Conservation (phyloP, 805 yeast species). For the Candida sanyiensis region DNA sequence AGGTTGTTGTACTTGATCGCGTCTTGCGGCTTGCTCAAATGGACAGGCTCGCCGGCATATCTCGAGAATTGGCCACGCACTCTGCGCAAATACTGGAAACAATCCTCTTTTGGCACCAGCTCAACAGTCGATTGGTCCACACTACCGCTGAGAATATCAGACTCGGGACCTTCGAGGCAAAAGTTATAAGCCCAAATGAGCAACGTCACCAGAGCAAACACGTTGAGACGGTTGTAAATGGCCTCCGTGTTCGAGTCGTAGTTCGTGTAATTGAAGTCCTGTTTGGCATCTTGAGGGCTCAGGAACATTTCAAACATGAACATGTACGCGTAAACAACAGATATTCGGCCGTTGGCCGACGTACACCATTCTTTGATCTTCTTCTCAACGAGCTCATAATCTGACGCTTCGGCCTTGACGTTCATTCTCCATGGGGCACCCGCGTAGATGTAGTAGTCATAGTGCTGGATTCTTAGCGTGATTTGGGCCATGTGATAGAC, state of each 20-base stretch:
- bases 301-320: conserved; percentile 58
- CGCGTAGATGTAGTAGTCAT: conserved; percentile 71
- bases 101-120: conserved; percentile 40
- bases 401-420: conserved; percentile 48
- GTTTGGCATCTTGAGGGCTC: conserved; percentile 41
- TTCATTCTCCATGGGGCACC: conserved; percentile 83
- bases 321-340: conserved; percentile 56
- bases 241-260: conserved; percentile 51
- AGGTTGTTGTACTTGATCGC: conserved; percentile 36
- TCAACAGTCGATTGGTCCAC: conserved; percentile 16
- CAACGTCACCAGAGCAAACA: conserved; percentile 28
- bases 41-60: conserved; percentile 28
- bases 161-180: conserved; percentile 43
- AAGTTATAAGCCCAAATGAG: conserved; percentile 49
- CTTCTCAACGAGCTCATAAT: conserved; percentile 42
- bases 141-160: conserved; percentile 23
- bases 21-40: conserved; percentile 29
- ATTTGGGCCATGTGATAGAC: conserved; percentile 72
- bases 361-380: conserved; percentile 50
- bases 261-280: conserved; percentile 35
- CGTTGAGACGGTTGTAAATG: conserved; percentile 34
- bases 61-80: conserved; percentile 38
- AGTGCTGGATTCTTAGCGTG: conserved; percentile 63
- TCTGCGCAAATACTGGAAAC: conserved; percentile 44
- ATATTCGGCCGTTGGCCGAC: conserved; percentile 42